Evolutionary conservation across 306 rosid genomes (phyloP), one percentile per base, ranked within the genome.

Genomic region (Lathyrus tuberosus): DNA sequence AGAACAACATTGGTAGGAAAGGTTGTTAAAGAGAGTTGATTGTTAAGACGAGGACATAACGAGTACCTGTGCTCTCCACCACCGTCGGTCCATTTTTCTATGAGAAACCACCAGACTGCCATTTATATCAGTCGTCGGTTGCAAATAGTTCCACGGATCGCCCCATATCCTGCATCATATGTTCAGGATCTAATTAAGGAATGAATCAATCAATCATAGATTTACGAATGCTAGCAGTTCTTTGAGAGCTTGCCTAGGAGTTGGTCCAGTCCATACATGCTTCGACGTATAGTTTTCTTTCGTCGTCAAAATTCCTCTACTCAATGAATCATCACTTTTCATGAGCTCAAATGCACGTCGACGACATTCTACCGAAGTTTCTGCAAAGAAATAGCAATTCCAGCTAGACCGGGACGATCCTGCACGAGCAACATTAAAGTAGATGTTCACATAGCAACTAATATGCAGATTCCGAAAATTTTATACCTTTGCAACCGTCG

Each of bases 41-140:
- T 42, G 41, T 53, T 52, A 60, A 65, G 68, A 59, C 30, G 56
- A 20, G 38, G 71, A 16, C 24, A 60, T 54, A 24, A 31, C 16
- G 31, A 66, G 51, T 64, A 60, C 97, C 95, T 94, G 99, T 53
- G 99, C 97, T 77, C 96, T 81, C 97, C 97, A 94, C 99, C 99
- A 94, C 59, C 99, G 71, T 59, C 66, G 75, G 43, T 91, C 95
- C 99, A 91, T 94, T 82, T 88, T 91, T 65, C 90, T 89, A 73
- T 94, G 97, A 74, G 85, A 70, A 81, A 85, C 74, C 53, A 94
- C n/a, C 28, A 94, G 72, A 71, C 81, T 94, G 11, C 99, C 99
- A 74, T 91, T 94, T 65, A 94, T 69, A 67, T 91, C 96, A 15
- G 99, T 94, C 5, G 96, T 94, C 5, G 99, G 99, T 64, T 87